Evolutionary conservation across 305 asterid genomes (phyloP), one percentile per base, ranked within the genome.

Genomic region (Plantago coronopus): DNA sequence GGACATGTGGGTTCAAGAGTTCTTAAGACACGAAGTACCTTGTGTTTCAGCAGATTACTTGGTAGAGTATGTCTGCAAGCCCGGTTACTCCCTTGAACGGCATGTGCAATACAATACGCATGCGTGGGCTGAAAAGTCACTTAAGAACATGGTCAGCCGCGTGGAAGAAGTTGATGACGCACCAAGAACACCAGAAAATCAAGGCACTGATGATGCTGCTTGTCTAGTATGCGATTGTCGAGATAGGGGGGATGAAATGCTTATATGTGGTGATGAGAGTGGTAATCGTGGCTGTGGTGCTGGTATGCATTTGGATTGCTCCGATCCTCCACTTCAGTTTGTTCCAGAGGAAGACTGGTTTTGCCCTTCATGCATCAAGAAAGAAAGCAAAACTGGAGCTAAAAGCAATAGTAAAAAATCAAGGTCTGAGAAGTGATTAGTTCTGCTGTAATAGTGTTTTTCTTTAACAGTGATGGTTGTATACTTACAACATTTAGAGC

Each of bases 31-130:
- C 25, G 88, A 91, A 62, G 72, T 91, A 48, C 96, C 98, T 38
- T 91, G 96, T 37, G 72, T 91, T 21, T 69, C 55, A 34, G 87
- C 95, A 5, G 98, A 91, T 70, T 88, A 88, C 70, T 63, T 91
- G 79, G 98, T 91, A 2, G 98, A 87, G 54, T 84, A 85, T 20
- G 93, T 91, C 16, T 88, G 96, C 79, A 91, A 88, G 78, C 94
- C 95, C 0, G 90, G 91, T 3, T 84, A 79, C 74, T 67, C 95
- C 17, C 83, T 87, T 2, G 95, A 84, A 29, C 81, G 61, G 66
- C 95, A 91, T 15, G 93, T 91, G 21, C 95, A 78, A 43, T 88
- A 86, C 75, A 78, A 68, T 69, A 91, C 95, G 1, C 87, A 83
- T 16, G 64, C 81, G 22, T 88, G 90, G 96, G 96, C 94, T 3